Evolutionary conservation across 371 early-diverging fungal genomes (phyloP).

Genomic region (Actinomortierella wolfii): DNA sequence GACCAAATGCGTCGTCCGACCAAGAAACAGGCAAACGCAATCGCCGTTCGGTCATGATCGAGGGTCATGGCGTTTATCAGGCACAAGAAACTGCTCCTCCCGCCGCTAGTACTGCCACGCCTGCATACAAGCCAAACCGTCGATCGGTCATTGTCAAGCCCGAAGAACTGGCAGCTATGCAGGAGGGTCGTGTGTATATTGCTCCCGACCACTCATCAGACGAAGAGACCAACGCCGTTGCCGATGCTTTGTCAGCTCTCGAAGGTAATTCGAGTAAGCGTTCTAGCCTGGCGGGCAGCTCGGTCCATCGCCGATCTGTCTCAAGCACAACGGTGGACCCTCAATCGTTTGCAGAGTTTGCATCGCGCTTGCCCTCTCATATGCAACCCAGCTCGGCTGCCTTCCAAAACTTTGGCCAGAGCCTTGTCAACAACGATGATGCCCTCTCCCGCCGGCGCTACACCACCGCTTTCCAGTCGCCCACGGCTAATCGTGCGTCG

Average conservation of each 20-base stretch:
- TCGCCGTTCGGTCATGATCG: constrained; percentile 3
- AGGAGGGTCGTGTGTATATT: constrained; percentile 20
- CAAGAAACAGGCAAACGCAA: constrained; percentile 6
- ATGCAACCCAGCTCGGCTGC: constrained; percentile 18
- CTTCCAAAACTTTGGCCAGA: constrained; percentile 3
- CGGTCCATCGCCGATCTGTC: constrained; percentile 3
- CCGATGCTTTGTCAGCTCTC: constrained; percentile 31
- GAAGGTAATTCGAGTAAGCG: constrained; percentile 38
- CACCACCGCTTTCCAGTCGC: constrained; percentile 33
- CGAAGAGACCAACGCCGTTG: constrained; percentile 25
- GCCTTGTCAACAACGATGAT: constrained; percentile 33
- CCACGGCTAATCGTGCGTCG: constrained; percentile 11
- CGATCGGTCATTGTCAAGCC: constrained; percentile 35
- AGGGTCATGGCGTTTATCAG: neutral
- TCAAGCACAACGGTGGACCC: constrained; percentile 16
- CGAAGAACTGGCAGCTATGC: constrained; percentile 38
- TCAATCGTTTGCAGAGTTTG: constrained; percentile 30
- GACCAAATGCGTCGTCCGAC: neutral
- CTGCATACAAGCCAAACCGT: constrained; percentile 25
- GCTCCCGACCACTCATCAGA: constrained; percentile 12
- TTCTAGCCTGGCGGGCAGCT: constrained; percentile 19
- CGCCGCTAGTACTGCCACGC: neutral
- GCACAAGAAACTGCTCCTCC: neutral
- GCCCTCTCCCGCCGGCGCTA: constrained; percentile 35
- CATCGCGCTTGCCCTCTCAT: constrained; percentile 25